Conservation (phyloP, 306 rosid species). For the Chamaecrista fasciculata region DNA sequence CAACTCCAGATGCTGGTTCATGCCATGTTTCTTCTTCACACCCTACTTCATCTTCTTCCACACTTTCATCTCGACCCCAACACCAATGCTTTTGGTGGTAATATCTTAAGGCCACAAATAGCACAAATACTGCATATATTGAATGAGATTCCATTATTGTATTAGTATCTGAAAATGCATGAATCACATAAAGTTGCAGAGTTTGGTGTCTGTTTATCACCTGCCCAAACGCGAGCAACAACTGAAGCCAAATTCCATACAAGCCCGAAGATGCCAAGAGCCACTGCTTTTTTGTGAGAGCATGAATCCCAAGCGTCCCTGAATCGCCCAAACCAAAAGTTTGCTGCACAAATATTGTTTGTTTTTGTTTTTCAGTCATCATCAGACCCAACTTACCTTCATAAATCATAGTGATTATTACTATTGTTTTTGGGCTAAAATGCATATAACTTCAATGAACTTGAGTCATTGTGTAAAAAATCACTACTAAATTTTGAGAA, state of each 20-base stretch:
- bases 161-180: background rate
- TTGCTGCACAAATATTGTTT: conserved; percentile 32
- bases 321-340: conserved; percentile 56
- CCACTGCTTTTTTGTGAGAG: conserved; percentile 60
- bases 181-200: background rate
- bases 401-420: background rate
- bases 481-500: too few species aligned
- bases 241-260: conserved; percentile 69
- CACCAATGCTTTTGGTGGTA: conserved; percentile 52
- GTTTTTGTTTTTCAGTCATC: background rate
- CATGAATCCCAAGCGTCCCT: conserved; percentile 75
- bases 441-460: too few species aligned
- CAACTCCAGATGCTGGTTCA: conserved; percentile 24
- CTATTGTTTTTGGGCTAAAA: too few species aligned
- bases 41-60: conserved; percentile 41
- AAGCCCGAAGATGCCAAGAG: conserved; percentile 42
- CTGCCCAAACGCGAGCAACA: conserved; percentile 81
- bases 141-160: background rate
- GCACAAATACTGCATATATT: conserved; percentile 62
- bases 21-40: conserved; percentile 41
- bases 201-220: conserved; percentile 34
- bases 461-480: too few species aligned
- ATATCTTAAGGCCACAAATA: conserved; percentile 61
- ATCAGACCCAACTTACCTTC: background rate
- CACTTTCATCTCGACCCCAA: conserved; percentile 43